Conservation (phyloP, 78 protist species). For the Pelomyxa schiedti region DNA sequence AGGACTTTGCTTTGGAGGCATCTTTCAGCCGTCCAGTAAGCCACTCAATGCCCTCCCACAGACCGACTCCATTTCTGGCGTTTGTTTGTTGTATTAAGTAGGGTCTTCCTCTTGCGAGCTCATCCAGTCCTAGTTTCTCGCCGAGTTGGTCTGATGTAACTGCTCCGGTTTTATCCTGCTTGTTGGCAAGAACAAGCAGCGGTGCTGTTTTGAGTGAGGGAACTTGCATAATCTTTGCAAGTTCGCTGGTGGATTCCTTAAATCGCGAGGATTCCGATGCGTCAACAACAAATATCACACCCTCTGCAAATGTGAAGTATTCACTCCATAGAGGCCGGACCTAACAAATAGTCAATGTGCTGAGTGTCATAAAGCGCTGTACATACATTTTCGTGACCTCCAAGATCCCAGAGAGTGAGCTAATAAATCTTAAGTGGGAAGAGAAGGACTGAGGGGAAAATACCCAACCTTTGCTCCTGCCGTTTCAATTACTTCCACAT, state of each 20-base stretch:
- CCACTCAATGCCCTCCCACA: neutral
- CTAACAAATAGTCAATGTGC: too few relatives aligned
- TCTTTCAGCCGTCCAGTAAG: too few relatives aligned
- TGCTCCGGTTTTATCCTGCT: neutral
- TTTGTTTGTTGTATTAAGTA: neutral
- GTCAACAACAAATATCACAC: neutral
- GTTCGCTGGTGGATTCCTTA: neutral
- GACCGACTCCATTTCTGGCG: neutral
- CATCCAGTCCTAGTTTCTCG: neutral
- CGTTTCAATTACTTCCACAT: too few relatives aligned
- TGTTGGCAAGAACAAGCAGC: neutral
- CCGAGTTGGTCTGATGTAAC: neutral
- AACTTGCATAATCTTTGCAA: neutral
- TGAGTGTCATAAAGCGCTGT: too few relatives aligned
- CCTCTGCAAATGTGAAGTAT: neutral
- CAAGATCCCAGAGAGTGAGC: too few relatives aligned
- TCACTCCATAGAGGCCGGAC: neutral
- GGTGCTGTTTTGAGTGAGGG: neutral
- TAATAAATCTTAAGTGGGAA: too few relatives aligned
- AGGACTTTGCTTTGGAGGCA: too few relatives aligned
- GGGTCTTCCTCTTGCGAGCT: neutral
- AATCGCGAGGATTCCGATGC: neutral
- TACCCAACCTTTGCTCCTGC: too few relatives aligned
- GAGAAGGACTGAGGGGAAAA: too few relatives aligned
- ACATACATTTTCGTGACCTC: too few relatives aligned